phyloP scores from a whole-genome alignment of 768 basidiomycete genomes.

The Amyloporia xantha region DNA sequence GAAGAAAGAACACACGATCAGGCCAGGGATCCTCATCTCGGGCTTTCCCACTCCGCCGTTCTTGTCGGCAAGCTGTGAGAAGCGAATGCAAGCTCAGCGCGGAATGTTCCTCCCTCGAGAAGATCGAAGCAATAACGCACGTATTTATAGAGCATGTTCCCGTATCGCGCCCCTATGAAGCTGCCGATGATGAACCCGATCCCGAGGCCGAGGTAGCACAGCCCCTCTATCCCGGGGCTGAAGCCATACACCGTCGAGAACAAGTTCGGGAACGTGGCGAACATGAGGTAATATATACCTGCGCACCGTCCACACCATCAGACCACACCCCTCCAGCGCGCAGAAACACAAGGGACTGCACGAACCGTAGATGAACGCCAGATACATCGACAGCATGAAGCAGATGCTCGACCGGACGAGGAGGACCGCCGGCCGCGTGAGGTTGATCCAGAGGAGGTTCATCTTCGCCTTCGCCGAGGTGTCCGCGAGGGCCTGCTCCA shows the following conservation, averaged over 20 bases:
- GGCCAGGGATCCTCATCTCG: constrained; percentile 67
- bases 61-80: constrained; percentile 16
- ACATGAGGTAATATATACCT: constrained; percentile 59
- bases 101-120: background rate
- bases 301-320: too few relatives aligned
- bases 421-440: constrained; percentile 53
- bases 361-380: constrained; percentile 37
- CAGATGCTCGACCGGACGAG: constrained; percentile 58
- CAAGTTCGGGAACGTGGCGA: constrained; percentile 52
- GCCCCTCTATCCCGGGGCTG: constrained; percentile 21
- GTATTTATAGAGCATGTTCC: constrained; percentile 24
- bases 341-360: too few relatives aligned
- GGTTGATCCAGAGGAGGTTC: constrained; percentile 50
- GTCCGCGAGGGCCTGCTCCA: background rate
- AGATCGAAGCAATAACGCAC: constrained; percentile 13
- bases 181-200: constrained; percentile 29
- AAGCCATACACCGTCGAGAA: constrained; percentile 34
- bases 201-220: constrained; percentile 34
- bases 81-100: background rate
- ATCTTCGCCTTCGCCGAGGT: constrained; percentile 21
- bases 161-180: constrained; percentile 22
- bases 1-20: constrained; percentile 63
- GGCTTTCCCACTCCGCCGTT: constrained; percentile 60
- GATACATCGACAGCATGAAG: constrained; percentile 64
- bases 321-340: too few relatives aligned